Conservation (phyloP, 495 filamentous ascomycete species). For the Neurospora terricola region DNA sequence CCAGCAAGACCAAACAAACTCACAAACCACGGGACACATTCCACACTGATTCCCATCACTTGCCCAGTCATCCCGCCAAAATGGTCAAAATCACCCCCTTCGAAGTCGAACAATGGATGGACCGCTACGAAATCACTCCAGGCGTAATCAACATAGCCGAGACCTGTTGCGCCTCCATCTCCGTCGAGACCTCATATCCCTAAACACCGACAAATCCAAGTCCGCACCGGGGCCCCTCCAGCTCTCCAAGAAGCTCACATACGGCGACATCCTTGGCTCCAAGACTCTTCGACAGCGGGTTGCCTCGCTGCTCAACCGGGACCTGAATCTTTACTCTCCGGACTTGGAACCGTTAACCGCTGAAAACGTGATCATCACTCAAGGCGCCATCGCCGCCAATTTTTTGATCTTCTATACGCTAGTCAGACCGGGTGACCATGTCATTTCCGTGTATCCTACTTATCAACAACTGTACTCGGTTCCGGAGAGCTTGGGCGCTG, state of each 20-base stretch:
- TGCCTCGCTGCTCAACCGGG: slow-evolving; percentile 15
- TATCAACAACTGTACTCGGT: slow-evolving; percentile 83
- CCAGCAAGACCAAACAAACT: no score
- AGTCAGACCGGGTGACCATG: slow-evolving; percentile 72
- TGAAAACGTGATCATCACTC: slow-evolving; percentile 66
- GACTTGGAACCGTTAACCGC: slow-evolving; percentile 9
- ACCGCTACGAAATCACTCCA: slow-evolving; percentile 59
- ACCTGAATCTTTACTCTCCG: not conserved
- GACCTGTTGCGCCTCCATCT: slow-evolving; percentile 76
- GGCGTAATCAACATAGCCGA: slow-evolving; percentile 78
- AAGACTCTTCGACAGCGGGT: slow-evolving; percentile 15
- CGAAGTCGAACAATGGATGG: slow-evolving; percentile 91
- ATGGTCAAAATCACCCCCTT: slow-evolving; percentile 64
- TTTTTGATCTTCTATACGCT: slow-evolving; percentile 67
- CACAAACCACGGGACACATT: not conserved
- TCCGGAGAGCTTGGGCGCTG: slow-evolving; percentile 66
- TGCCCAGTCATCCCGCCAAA: slow-evolving; percentile 3
- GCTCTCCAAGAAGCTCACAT: slow-evolving; percentile 34
- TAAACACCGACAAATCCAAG: slow-evolving; percentile 41
- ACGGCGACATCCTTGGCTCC: slow-evolving; percentile 26
- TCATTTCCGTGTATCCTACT: slow-evolving; percentile 81
- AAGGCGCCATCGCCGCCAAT: slow-evolving; percentile 79
- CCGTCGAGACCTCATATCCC: slow-evolving; percentile 56
- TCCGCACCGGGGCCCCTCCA: slow-evolving; percentile 16
- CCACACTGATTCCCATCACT: not conserved